Percentiles rank a stretch among this genome's conserved stretches.
Evolutionary conservation across 805 yeast genomes (phyloP).

Genomic region (Monosporozyma siamensis): DNA sequence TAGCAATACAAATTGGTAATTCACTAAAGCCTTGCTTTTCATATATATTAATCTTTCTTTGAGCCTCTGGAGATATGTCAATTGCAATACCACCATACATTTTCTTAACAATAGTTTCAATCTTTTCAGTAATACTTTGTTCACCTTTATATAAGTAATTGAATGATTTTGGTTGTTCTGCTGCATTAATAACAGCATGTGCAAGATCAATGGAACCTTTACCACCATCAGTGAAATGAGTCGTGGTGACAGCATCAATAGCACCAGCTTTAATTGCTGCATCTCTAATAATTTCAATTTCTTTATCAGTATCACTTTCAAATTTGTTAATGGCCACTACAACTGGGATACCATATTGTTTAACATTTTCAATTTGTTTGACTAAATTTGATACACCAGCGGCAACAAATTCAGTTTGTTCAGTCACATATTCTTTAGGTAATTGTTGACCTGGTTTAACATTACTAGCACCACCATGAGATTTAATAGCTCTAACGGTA

Average conservation of each 20-base stretch:
- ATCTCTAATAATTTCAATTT: conserved; percentile 67
- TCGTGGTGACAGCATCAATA: conserved; percentile 76
- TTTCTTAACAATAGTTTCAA: conserved; percentile 65
- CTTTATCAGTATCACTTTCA: conserved; percentile 71
- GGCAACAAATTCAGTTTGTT: conserved; percentile 68
- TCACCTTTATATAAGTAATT: conserved; percentile 62
- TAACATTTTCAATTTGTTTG: conserved; percentile 83
- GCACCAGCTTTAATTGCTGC: conserved; percentile 92
- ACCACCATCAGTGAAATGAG: conserved; percentile 97
- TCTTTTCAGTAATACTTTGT: conserved; percentile 68
- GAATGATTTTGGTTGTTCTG: conserved; percentile 41
- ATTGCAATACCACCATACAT: conserved; percentile 91
- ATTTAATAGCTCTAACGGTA: conserved; percentile 91
- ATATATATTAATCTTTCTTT: conserved; percentile 69
- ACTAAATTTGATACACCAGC: conserved; percentile 81
- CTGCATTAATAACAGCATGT: conserved; percentile 68
- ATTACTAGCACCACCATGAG: conserved; percentile 96
- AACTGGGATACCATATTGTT: conserved; percentile 79
- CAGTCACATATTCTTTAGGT: conserved; percentile 72
- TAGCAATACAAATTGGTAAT: conserved; percentile 92
- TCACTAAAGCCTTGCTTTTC: conserved; percentile 81
- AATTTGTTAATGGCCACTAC: conserved; percentile 90
- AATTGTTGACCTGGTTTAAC: conserved; percentile 88
- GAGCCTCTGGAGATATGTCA: conserved; percentile 75
- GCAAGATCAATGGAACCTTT: conserved; percentile 81